A percentile compares a stretch with the other conserved stretches of the same genome.
phyloP scores from a whole-genome alignment of 2,329 filamentous ascomycete species.

The Stemphylium beticola region DNA sequence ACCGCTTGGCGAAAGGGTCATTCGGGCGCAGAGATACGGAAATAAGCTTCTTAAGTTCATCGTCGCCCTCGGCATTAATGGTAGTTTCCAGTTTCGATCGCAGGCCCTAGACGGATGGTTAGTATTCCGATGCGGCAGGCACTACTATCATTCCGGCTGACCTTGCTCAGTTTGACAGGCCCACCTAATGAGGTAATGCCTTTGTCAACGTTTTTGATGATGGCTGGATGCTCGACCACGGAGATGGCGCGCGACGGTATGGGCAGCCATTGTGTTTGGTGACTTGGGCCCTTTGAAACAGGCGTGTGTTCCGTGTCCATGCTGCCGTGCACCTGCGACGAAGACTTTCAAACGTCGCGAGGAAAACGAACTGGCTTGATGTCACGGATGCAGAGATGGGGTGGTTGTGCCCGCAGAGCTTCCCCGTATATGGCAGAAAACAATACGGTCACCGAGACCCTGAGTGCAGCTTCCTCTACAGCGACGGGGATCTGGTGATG shows the following conservation, averaged over 20 bases:
- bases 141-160: conserved; percentile 30
- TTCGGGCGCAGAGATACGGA: conserved; percentile 80
- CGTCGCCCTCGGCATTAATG: conserved; percentile 27
- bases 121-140: conserved; percentile 11
- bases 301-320: not conserved
- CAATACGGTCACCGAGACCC: no score
- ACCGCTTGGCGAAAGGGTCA: conserved; percentile 77
- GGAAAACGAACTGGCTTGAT: no score
- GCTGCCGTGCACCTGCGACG: no score
- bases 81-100: conserved; percentile 35
- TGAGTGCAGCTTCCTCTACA: not conserved
- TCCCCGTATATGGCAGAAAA: not conserved
- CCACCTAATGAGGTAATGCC: conserved; percentile 69
- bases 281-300: conserved; percentile 5
- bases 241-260: conserved; percentile 62
- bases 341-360: no score
- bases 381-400: no score
- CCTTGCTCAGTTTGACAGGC: conserved; percentile 60
- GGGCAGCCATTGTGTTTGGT: conserved; percentile 53
- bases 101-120: conserved; percentile 30
- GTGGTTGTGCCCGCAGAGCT: not conserved
- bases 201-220: conserved; percentile 68
- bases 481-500: conserved; percentile 17
- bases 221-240: conserved; percentile 70
- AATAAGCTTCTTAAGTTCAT: conserved; percentile 57